Evolutionary conservation across 2,329 filamentous ascomycete species (phyloP).

Genomic region (Ascochyta viciae-villosae): DNA sequence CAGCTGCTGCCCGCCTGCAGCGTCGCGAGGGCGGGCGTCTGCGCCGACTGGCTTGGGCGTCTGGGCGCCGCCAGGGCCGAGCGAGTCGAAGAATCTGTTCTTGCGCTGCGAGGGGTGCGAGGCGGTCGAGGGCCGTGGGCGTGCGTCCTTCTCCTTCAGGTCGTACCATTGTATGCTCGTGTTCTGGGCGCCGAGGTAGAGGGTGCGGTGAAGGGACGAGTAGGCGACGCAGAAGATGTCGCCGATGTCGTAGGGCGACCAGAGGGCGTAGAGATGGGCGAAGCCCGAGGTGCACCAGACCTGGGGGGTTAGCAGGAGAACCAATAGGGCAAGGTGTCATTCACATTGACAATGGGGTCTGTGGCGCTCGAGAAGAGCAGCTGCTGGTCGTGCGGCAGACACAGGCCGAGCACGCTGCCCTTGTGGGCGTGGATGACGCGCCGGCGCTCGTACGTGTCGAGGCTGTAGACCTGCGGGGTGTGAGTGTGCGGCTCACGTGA

Average conservation of each 20-base stretch:
- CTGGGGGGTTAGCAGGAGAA: conserved; percentile 39
- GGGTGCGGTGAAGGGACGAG: conserved; percentile 76
- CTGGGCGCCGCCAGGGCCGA: conserved; percentile 79
- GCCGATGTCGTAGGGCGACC: conserved; percentile 90
- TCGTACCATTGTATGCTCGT: conserved; percentile 94
- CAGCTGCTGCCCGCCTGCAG: conserved; percentile 69
- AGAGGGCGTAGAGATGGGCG: conserved; percentile 82
- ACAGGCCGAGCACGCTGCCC: conserved; percentile 86
- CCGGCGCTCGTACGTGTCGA: conserved; percentile 84
- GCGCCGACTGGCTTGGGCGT: conserved; percentile 74
- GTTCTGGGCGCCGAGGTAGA: conserved; percentile 93
- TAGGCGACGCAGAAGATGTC: conserved; percentile 97
- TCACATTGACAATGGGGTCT: conserved; percentile 87
- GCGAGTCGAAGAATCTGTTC: conserved; percentile 92
- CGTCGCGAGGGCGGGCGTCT: conserved; percentile 56
- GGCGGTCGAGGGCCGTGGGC: conserved; percentile 67
- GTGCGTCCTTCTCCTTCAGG: conserved; percentile 68
- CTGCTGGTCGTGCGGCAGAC: conserved; percentile 74
- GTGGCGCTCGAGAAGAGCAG: conserved; percentile 92
- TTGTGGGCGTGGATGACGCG: conserved; percentile 85
- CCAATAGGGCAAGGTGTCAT: conserved; percentile 1
- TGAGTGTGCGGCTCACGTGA: conserved; percentile 45
- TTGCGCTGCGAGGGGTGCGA: conserved; percentile 78
- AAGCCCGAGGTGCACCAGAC: conserved; percentile 84
- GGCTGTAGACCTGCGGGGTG: conserved; percentile 68